phyloP scores from a whole-genome alignment of 192 early-diverging fungal genomes.

The Coemansia sp. region DNA sequence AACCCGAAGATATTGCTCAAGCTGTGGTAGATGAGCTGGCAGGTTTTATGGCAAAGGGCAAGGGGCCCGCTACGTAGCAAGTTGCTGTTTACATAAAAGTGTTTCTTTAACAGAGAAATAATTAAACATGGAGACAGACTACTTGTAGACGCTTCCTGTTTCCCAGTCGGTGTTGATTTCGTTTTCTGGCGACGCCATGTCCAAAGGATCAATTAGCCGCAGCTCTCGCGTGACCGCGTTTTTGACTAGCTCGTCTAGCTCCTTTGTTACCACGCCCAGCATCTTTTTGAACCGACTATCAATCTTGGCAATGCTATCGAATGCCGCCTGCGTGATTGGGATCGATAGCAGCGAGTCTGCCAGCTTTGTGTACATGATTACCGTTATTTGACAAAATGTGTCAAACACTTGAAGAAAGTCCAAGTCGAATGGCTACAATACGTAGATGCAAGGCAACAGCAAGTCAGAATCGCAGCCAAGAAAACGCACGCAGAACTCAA shows the following conservation, averaged over 20 bases:
- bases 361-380: conserved; percentile 61
- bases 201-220: conserved; percentile 62
- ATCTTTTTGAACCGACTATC: conserved; percentile 72
- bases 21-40: conserved; percentile 30
- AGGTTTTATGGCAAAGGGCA: conserved; percentile 2
- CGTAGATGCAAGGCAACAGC: background rate
- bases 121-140: background rate
- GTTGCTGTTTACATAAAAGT: background rate
- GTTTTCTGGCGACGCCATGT: conserved; percentile 48
- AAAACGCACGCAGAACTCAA: too few species aligned
- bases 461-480: background rate
- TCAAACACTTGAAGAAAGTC: conserved; percentile 71
- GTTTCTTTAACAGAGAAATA: background rate
- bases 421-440: conserved; percentile 60
- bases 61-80: background rate
- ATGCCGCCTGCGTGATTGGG: conserved; percentile 55
- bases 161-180: conserved; percentile 56
- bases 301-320: conserved; percentile 66
- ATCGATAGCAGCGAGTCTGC: conserved; percentile 49
- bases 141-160: conserved; percentile 50
- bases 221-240: conserved; percentile 66
- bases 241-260: conserved; percentile 64
- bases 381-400: conserved; percentile 65
- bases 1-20: conserved; percentile 64
- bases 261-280: conserved; percentile 62